phyloP scores from a whole-genome alignment of 306 rosid species.

The Quercus agrifolia region DNA sequence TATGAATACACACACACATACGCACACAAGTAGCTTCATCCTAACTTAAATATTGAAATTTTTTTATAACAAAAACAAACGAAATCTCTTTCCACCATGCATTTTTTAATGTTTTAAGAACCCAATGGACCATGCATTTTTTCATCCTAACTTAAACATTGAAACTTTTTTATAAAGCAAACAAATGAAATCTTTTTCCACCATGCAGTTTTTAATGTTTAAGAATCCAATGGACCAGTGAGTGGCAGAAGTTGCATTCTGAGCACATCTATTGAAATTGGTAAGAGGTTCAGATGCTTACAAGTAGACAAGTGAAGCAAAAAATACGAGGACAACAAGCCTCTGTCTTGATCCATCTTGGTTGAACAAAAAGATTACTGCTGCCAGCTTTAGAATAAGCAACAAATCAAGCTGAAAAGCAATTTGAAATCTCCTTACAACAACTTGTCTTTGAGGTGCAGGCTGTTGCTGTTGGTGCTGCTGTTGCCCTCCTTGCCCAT shows the following conservation, averaged over 20 bases:
- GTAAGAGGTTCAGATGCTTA: conserved; percentile 37
- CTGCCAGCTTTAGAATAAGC: conserved; percentile 91
- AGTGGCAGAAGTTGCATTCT: conserved; percentile 5
- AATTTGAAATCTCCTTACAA: conserved; percentile 83
- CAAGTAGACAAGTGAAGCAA: conserved; percentile 81
- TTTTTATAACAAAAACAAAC: not conserved
- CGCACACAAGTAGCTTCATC: not conserved
- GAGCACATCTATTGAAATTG: not conserved
- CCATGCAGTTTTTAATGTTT: not conserved
- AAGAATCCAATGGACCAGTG: conserved; percentile 1
- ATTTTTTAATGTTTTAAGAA: not conserved
- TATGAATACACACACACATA: not conserved
- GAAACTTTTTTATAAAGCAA: not conserved
- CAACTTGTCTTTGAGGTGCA: conserved; percentile 80
- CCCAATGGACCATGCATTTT: no score
- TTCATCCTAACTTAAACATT: not conserved
- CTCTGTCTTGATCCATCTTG: conserved; percentile 98
- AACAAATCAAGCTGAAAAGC: conserved; percentile 88
- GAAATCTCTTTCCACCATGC: conserved; percentile 3
- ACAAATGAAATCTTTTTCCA: not conserved
- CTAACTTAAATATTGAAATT: not conserved
- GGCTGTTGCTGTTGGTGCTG: conserved; percentile 67
- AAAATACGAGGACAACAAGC: conserved; percentile 74
- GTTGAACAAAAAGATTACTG: conserved; percentile 85
- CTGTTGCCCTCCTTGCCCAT: conserved; percentile 67